These are phyloP conservation scores for Aspergillus floridensis DNA, from an alignment of 2,329 filamentous ascomycete genomes.

Conservation along the genomic window DNA sequence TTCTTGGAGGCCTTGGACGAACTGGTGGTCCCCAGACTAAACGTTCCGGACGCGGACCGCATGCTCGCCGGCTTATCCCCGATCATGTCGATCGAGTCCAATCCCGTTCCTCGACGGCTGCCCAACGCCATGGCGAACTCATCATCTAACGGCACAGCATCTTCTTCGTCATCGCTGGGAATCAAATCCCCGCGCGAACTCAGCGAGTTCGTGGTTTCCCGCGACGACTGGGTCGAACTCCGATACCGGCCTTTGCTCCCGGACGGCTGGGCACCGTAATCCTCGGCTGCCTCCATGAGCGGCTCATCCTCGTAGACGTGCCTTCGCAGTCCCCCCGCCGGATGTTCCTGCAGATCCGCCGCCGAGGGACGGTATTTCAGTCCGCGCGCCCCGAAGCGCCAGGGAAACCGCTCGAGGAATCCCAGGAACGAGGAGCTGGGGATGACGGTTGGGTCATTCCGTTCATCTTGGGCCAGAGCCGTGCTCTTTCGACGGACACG, in stretches of 20 bases:
- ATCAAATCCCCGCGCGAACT: constrained; percentile 88
- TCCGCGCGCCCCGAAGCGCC: constrained; percentile 73
- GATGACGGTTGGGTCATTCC: constrained; percentile 78
- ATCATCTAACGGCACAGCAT: constrained; percentile 88
- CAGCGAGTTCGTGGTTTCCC: constrained; percentile 78
- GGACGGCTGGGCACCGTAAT: constrained; percentile 30
- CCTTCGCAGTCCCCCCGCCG: constrained; percentile 53
- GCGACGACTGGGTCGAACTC: constrained; percentile 76
- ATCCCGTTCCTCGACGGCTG: constrained; percentile 61
- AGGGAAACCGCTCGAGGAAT: constrained; percentile 79
- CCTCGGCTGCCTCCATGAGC: constrained; percentile 63
- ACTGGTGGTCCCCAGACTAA: constrained; percentile 44
- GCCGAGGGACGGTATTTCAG: constrained; percentile 87
- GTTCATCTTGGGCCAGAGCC: constrained; percentile 49
- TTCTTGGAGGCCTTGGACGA: constrained; percentile 43
- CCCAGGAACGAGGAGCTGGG: constrained; percentile 81
- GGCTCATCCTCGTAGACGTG: constrained; percentile 63
- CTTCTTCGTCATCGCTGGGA: constrained; percentile 87
- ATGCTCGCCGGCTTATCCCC: constrained; percentile 57
- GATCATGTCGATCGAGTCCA: constrained; percentile 64
- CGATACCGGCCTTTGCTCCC: constrained; percentile 49
- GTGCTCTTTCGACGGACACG: constrained; percentile 58
- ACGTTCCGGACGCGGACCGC: constrained; percentile 46
- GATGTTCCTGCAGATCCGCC: constrained; percentile 85
- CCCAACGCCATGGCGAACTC: constrained; percentile 81